phyloP scores from a whole-genome alignment of 176 grass and related monocot genomes.

The Zizania latifolia region DNA sequence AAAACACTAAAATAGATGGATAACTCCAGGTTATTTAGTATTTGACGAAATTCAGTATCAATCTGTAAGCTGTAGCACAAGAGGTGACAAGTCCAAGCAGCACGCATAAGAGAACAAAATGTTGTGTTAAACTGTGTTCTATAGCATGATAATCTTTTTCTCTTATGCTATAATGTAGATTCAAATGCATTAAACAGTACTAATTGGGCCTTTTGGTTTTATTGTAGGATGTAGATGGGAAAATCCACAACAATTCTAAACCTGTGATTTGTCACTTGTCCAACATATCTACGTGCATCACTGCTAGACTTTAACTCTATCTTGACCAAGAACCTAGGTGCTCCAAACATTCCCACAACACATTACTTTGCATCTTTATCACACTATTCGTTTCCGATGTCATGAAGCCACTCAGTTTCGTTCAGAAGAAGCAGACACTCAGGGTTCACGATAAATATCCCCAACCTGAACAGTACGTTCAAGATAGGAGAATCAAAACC shows the following conservation, averaged over 20 bases:
- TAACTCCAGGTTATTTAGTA: neutral
- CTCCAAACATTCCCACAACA: neutral
- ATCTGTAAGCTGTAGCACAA: slow-evolving; percentile 7
- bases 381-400: neutral
- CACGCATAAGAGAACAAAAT: neutral
- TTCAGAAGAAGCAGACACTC: no score
- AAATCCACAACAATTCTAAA: neutral
- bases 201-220: neutral
- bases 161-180: neutral
- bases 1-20: neutral
- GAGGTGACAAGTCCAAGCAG: neutral
- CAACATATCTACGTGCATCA: slow-evolving; percentile 7
- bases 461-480: neutral
- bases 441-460: neutral
- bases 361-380: neutral
- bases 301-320: neutral
- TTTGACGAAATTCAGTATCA: neutral
- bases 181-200: slow-evolving; percentile 28
- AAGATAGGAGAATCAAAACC: neutral
- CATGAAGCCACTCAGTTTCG: neutral
- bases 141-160: neutral
- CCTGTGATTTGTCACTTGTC: neutral
- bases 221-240: neutral
- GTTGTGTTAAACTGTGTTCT: neutral
- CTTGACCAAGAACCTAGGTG: neutral